Base-by-base conservation (phyloP, 148 eudicot species). In the Heliamphora exappendiculata region DNA sequence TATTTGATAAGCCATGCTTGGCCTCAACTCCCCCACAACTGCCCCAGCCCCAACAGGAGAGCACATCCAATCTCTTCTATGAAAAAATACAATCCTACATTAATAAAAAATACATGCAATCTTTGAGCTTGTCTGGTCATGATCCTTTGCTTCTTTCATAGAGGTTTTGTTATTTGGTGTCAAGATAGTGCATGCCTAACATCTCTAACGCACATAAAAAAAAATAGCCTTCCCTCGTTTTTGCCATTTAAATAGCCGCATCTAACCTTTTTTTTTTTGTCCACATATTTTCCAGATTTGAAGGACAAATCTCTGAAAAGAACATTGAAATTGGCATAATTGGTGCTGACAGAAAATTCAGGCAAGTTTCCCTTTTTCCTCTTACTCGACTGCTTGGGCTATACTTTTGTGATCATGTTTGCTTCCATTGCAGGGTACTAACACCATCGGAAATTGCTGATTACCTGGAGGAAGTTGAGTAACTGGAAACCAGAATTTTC, bases 281-380 rank as follows among this genome's bases (percentile, higher is more conserved):
- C n/a, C n/a, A n/a, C n/a, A n/a, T n/a, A n/a, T n/a, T n/a, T n/a
- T n/a, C 54, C 83, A 94, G 98, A 71, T 94, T 94, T 81, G 98
- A 94, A 87, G 98, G 98, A 76, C 97, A 94, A 80, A 92, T 94
- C 72, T 90, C 96, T 5, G 87, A 88, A 60, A 94, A 92, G 80
- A 94, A 94, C 72, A 94, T 94, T 47, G 98, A 94, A 85, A 94
- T 94, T 82, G 98, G 98, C 64, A 89, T 94, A 16, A 94, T 94
- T 69, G 93, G 95, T 34, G 39, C 76, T 64, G 98, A 94, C 89
- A 85, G 55, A 79, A 87, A 79, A 81, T 94, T 94, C 90, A 94
- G 93, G 98, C 78, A 73, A 80, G 89, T 76, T 55, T 72, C 26
- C n/a, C n/a, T n/a, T 20, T 11, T 33, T 24, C n/a, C 22, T 24